Base-by-base conservation (phyloP, 2,329 filamentous ascomycete genomes). In the Exophiala alcalophila region DNA sequence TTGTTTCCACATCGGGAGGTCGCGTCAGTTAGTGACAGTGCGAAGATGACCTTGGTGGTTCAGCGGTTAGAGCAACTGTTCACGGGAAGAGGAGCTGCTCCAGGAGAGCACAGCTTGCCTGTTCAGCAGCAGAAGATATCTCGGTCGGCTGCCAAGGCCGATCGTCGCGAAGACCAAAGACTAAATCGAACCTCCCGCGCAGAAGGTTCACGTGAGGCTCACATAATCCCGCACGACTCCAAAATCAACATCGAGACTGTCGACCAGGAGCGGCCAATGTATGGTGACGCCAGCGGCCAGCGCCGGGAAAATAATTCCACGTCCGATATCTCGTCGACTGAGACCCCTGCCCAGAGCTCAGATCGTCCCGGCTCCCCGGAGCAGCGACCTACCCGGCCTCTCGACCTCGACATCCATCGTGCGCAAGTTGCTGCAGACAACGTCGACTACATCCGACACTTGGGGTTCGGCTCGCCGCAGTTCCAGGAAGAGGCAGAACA, bases 11-110 rank as follows among this genome's bases (percentile, higher is more conserved):
- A n/a, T n/a, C 74, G 76, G 8, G 72, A 76, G 29, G 68, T 73
- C 16, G 61, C 69, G 0, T 39, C 48, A 11, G 78, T 89, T 76
- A 80, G 81, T 0, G 86, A 91, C 10, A 81, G 78, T 52, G 76
- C 84, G 4, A 87, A 80, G 67, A 88, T 86, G 68, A 87, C 82
- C 59, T 59, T 89, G 14, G 83, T 91, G 0, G 87, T 91, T 2
- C 76, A 79, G 40, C 76, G 85, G 2, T 63, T 94, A 4, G 87
- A 94, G 57, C 84, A 90, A 50, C 72, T 94, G 1, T 94, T 92
- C 49, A 88, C 86, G 0, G 87, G 87, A 2, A 85, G 83, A 57
- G 68, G 58, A 59, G 70, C 64, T 32, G 60, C 58, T 2, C 54
- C 62, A 2, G 68, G 65, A 7, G 63, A 60, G 14, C 70, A 74